Base-by-base conservation (phyloP, 257 asterid genomes). In the Fraxinus anomala region DNA sequence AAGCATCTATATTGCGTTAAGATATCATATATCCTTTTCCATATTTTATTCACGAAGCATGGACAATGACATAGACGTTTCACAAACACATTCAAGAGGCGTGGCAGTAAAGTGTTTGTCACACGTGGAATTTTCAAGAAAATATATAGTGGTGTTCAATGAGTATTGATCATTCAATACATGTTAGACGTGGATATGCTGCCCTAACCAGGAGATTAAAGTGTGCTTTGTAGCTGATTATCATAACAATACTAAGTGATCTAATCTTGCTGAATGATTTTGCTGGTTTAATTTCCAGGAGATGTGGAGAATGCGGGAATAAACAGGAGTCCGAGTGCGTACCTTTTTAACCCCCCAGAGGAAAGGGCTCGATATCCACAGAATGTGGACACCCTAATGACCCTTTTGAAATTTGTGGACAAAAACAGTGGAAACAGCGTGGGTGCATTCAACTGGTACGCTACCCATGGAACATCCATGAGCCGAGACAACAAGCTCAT, bases 391-490 rank as follows among this genome's bases (percentile, higher is more conserved):
- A 86, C 83, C 0, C 68, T 78, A 36, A 90, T 90, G 96, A 90
- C 91, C 30, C 82, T 90, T 36, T 36, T 90, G 82, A 90, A 88
- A 82, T 90, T 88, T 70, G 91, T 85, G 0, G 90, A 90, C 33
- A 26, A 51, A 24, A 47, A 6, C 9, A 83, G 84, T 31, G 88
- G 86, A 61, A 80, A 77, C 11, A 82, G 82, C 74, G 36, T 82
- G 0, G 96, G 92, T 16, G 88, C 91, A 11, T 90, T 90, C 68
- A 82, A 37, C 73, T 87, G 95, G 95, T 88, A 87, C 34, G 90
- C 95, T 6, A 88, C 92, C 5, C 95, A 90, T 73, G 92, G 95
- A 6, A 90, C 95, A 28, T 90, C 95, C 26, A 90, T 87, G 95
- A 88, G 90, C 79, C 75, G 86, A 74, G 84, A 83, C 42, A 90